phyloP scores from a whole-genome alignment of 2,329 filamentous ascomycete species.

The Ophidiomyces ophidiicola region DNA sequence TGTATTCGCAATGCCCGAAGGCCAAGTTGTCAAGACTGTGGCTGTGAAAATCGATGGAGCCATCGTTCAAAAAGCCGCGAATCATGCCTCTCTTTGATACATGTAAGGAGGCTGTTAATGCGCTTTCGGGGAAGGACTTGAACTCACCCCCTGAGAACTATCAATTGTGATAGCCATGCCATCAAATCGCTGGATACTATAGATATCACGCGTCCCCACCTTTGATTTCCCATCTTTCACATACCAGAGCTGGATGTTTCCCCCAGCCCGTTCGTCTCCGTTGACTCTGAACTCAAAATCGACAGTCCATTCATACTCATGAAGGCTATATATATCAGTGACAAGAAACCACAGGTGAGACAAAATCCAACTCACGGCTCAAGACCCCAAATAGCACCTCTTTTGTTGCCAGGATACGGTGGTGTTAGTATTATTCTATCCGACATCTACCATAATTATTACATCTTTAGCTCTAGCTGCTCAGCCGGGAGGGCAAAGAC shows the following conservation, averaged over 20 bases:
- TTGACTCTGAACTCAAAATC: slow-evolving; percentile 80
- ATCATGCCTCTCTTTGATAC: slow-evolving; percentile 50
- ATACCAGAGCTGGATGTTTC: slow-evolving; percentile 92
- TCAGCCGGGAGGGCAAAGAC: slow-evolving; percentile 9
- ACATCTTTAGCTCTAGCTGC: background rate
- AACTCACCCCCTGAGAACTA: slow-evolving; percentile 52
- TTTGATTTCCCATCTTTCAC: slow-evolving; percentile 53
- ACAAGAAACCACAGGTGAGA: slow-evolving; percentile 10
- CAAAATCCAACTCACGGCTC: slow-evolving; percentile 30
- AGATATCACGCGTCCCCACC: slow-evolving; percentile 64
- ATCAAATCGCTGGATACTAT: slow-evolving; percentile 74
- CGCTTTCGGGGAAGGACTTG: background rate
- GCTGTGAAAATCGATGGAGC: slow-evolving; percentile 61
- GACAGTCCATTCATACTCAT: slow-evolving; percentile 59
- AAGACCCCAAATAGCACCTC: slow-evolving; percentile 72
- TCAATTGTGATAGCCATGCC: slow-evolving; percentile 82
- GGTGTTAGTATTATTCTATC: slow-evolving; percentile 90
- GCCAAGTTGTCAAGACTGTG: slow-evolving; percentile 73
- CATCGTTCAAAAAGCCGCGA: slow-evolving; percentile 89
- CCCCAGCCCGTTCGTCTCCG: slow-evolving; percentile 71
- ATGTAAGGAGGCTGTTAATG: background rate
- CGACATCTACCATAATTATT: slow-evolving; percentile 44
- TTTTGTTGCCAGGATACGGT: slow-evolving; percentile 69
- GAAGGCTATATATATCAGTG: slow-evolving; percentile 21
- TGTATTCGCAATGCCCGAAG: slow-evolving; percentile 84